phyloP scores from a whole-genome alignment of 2,329 filamentous ascomycete genomes.

The Fusarium sp. region DNA sequence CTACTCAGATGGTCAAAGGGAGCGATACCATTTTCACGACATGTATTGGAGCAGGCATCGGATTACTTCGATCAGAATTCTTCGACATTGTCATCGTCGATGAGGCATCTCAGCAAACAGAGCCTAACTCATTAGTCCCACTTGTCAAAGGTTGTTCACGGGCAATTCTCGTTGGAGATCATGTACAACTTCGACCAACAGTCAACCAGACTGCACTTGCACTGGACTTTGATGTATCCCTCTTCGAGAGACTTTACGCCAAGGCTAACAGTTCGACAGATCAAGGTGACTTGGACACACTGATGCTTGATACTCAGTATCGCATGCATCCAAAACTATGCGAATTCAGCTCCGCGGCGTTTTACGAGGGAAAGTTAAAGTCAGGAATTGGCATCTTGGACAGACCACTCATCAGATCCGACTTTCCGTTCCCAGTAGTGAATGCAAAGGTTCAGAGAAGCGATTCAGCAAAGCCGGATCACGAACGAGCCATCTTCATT shows the following conservation, averaged over 20 bases:
- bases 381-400: constrained; percentile 45
- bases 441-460: not conserved
- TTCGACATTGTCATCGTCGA: constrained; percentile 58
- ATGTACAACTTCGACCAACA: constrained; percentile 58
- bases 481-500: constrained; percentile 46
- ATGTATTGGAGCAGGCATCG: constrained; percentile 55
- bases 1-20: constrained; percentile 51
- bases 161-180: constrained; percentile 58
- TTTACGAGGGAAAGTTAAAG: constrained; percentile 52
- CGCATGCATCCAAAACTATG: constrained; percentile 56
- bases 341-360: constrained; percentile 53
- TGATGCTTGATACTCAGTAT: constrained; percentile 59
- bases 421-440: constrained; percentile 29
- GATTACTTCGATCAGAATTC: constrained; percentile 51
- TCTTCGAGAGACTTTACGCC: constrained; percentile 56
- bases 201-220: constrained; percentile 51
- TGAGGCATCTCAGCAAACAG: constrained; percentile 60
- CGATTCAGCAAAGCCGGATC: not conserved
- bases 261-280: not conserved
- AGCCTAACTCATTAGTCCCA: constrained; percentile 54
- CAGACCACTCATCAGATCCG: constrained; percentile 30
- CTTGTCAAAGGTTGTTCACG: constrained; percentile 56
- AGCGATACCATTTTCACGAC: constrained; percentile 57
- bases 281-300: constrained; percentile 38
- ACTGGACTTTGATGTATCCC: constrained; percentile 53